Conservation (phyloP, 2,329 filamentous ascomycete species). For the Fusarium begoniae region DNA sequence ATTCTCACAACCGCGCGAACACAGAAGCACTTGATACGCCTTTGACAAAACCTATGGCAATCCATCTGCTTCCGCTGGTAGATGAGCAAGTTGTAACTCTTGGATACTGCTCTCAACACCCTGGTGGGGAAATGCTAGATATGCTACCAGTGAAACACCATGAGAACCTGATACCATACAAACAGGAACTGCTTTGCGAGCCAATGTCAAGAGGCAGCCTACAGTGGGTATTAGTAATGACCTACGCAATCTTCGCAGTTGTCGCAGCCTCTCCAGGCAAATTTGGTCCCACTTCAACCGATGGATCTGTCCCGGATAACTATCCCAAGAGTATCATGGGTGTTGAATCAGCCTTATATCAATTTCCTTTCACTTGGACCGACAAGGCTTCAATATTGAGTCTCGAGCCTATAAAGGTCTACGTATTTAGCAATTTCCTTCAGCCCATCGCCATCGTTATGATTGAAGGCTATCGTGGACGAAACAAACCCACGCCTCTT, state of each 20-base stretch:
- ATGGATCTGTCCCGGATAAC: not conserved
- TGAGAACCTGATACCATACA: not conserved
- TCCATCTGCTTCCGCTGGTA: not conserved
- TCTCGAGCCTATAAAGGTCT: not conserved
- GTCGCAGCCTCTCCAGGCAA: not conserved
- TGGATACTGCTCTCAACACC: not conserved
- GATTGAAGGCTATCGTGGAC: not conserved
- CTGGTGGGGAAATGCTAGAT: not conserved
- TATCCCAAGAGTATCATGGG: not conserved
- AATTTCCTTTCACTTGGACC: not conserved
- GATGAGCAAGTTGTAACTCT: not conserved
- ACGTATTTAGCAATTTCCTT: not conserved
- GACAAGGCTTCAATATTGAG: not conserved
- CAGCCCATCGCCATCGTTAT: not conserved
- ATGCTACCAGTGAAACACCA: not conserved
- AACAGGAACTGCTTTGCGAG: not conserved
- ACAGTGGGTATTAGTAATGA: not conserved
- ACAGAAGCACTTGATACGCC: not conserved
- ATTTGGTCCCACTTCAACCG: rapidly evolving
- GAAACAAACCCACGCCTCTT: not conserved
- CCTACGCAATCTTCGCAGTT: not conserved
- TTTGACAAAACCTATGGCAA: not conserved
- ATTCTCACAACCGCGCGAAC: not conserved
- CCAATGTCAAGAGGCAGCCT: not conserved
- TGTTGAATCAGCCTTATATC: not conserved